Base-by-base conservation (phyloP, 2,329 filamentous ascomycete species). In the Lecanicillium sp. region DNA sequence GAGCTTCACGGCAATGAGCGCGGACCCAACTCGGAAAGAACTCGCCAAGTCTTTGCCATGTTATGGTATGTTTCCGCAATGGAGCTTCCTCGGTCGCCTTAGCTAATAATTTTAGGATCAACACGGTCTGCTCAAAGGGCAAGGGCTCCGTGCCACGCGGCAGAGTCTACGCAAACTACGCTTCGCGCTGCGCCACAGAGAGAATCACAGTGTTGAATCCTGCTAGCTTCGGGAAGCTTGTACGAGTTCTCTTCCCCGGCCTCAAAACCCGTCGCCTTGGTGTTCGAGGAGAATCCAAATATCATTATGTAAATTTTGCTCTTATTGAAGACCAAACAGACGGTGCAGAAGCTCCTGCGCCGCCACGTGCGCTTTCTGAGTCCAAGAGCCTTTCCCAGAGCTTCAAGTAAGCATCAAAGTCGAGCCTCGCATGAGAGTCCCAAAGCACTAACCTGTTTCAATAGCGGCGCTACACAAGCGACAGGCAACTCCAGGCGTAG, bases 211-310 rank as follows among this genome's bases (percentile, higher is more conserved):
- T 95, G 9, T 65, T 98, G 41, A 98, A 98, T 55, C 92, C 92
- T 30, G 92, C 92, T 9, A 96, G 90, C 19, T 98, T 98, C 62
- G 92, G 92, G 41, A 98, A 98, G 62, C 76, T 98, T 31, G 92
- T 98, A 25, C 80, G 92, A 22, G 90, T 98, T 29, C 83, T 98
- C 37, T 98, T 96, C 51, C 90, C 92, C 0, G 90, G 89, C 30
- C 81, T 98, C 16, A 90, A 94, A 62, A 98, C 92, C 22, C 76
- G 92, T 43, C 78, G 92, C 47, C 71, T 98, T 11, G 92, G 92
- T 45, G 89, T 96, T 33, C 80, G 92, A 38, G 92, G 92, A 47
- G 90, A 96, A 64, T 98, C 92, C 12, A 98, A 98, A 58, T 98
- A 98, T 59, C 92, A 98, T 61, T 98, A 98, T 53, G 78, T 82